phyloP scores from a whole-genome alignment of 176 grass and related monocot genomes.

The Chloris gayana region DNA sequence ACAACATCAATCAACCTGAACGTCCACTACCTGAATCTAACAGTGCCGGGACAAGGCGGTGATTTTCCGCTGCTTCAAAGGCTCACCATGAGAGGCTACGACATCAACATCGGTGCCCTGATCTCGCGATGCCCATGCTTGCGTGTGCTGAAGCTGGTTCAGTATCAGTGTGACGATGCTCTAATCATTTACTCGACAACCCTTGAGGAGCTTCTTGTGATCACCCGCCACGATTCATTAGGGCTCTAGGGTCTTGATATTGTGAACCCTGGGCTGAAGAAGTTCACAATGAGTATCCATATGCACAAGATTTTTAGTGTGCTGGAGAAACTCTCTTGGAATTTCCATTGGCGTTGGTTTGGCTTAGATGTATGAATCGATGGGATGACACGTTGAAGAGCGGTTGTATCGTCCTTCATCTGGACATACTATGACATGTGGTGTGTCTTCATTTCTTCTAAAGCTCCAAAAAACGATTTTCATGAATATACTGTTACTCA shows the following conservation, averaged over 20 bases:
- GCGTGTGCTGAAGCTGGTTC: background rate
- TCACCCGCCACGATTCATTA: too few species aligned
- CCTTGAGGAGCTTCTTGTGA: background rate
- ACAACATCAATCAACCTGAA: background rate
- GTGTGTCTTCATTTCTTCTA: too few species aligned
- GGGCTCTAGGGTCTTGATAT: background rate
- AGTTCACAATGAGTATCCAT: too few species aligned
- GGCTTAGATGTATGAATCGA: background rate
- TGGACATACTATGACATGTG: background rate
- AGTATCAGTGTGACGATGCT: rapidly evolving
- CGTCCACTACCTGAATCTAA: background rate
- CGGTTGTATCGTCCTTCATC: background rate
- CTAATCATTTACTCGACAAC: background rate
- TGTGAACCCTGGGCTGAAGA: background rate
- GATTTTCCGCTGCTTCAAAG: background rate
- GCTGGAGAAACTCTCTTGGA: too few species aligned
- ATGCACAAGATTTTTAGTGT: too few species aligned
- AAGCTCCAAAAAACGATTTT: too few species aligned
- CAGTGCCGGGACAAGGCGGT: background rate
- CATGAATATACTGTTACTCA: too few species aligned
- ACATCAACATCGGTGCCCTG: background rate
- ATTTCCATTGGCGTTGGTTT: too few species aligned
- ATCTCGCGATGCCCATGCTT: slow-evolving; percentile 8
- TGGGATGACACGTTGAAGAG: too few species aligned
- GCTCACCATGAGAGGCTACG: background rate